Evolutionary conservation across 805 yeast species (phyloP).

Genomic region (Zygosaccharomyces siamensis): DNA sequence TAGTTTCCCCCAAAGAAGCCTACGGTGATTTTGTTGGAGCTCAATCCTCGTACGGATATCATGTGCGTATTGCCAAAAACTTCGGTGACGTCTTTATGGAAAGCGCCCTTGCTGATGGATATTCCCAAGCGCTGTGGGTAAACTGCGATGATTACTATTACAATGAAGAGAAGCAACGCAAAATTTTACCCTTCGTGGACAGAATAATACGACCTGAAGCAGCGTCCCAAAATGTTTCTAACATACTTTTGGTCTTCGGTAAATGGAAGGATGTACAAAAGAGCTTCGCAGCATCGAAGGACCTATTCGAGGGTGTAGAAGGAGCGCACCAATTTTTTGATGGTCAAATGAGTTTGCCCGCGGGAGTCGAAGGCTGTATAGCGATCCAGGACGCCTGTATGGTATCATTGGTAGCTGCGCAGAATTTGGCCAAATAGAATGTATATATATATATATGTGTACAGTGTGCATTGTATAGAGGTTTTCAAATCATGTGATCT

Average conservation of each 20-base stretch:
- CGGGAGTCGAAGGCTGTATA: slow-evolving; percentile 35
- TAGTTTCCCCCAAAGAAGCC: slow-evolving; percentile 69
- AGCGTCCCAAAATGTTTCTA: slow-evolving; percentile 12
- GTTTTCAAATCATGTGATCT: background rate
- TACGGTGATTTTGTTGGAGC: slow-evolving; percentile 58
- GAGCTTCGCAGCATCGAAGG: slow-evolving; percentile 50
- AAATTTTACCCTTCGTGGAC: slow-evolving; percentile 26
- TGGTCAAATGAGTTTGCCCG: slow-evolving; percentile 49
- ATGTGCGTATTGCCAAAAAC: slow-evolving; percentile 59
- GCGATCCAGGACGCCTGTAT: slow-evolving; percentile 68
- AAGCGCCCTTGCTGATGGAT: slow-evolving; percentile 60
- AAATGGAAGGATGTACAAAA: slow-evolving; percentile 52
- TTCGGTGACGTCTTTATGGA: slow-evolving; percentile 69
- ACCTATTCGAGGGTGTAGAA: slow-evolving; percentile 48
- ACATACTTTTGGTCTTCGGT: slow-evolving; percentile 55
- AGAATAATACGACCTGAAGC: slow-evolving; percentile 26
- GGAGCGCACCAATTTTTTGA: slow-evolving; percentile 66
- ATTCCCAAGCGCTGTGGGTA: slow-evolving; percentile 59
- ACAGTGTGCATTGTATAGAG: background rate
- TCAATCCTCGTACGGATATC: slow-evolving; percentile 62
- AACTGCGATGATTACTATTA: slow-evolving; percentile 62
- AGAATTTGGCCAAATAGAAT: background rate
- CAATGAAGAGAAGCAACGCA: slow-evolving; percentile 28
- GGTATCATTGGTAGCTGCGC: slow-evolving; percentile 45
- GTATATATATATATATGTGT: background rate